Evolutionary conservation across 2,329 filamentous ascomycete species (phyloP), one percentile per base, ranked within the genome.

Genomic region (Paraphoma chrysanthemicola): DNA sequence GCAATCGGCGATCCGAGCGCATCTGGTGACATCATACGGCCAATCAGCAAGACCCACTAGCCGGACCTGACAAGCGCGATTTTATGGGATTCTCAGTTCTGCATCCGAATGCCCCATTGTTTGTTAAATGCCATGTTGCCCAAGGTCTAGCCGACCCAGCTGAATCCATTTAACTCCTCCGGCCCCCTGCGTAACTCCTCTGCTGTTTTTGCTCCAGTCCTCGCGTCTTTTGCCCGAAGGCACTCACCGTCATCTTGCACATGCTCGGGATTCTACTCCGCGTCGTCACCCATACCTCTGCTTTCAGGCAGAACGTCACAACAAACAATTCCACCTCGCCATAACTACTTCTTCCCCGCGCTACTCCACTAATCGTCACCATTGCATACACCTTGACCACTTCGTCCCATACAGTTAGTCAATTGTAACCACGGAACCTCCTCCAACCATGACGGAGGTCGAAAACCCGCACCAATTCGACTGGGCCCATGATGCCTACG

Each of bases 401-500:
- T 3, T 6, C 3, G 10, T 3, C 2, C 33, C 33, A 14, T 3
- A 10, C 33, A 36, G 10, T 36, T 7, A 2, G 2, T 36, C 33
- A 10, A 36, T 36, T 36, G 33, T 6, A 36, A 36, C 33, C 33
- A 36, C 33, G 33, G 30, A 48, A 48, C 23, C 38, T 41, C 14
- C 31, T 46, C 44, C 55, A 46, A 48, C 30, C 58, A 64, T 66
- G 56, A 67, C 62, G 59, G 62, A 70, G 28, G 53, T 69, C 4
- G 60, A 70, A 10, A 55, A 64, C 1, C 56, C 56, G 9, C 60
- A 55, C 16, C 48, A 38, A 6, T 64, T 68, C 47, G 66, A 73
- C 23, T 74, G 71, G 71, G 67, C 71, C 17, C 60, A 67, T 49
- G 64, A 69, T 33, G 61, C 68, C 48, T 73, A 62, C 51, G 59